These are phyloP conservation scores for Fusarium fracticaudum DNA, from an alignment of 2,329 filamentous ascomycete species.

Conservation along the genomic window DNA sequence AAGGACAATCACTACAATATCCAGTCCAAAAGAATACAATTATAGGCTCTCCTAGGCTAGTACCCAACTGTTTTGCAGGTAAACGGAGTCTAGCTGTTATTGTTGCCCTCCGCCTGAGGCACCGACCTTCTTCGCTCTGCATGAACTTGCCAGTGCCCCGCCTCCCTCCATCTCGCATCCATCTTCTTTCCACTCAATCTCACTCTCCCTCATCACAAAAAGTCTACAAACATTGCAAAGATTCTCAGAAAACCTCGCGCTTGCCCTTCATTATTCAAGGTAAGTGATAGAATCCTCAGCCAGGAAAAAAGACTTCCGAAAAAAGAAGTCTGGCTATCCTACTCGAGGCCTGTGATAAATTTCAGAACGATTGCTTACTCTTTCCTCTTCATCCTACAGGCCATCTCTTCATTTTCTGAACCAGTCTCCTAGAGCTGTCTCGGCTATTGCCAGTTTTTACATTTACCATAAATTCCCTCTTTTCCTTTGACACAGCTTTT, in stretches of 20 bases:
- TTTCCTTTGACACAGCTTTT: too few relatives aligned
- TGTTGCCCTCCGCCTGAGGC: background rate
- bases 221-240: rapidly evolving
- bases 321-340: background rate
- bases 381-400: background rate
- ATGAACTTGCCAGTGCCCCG: background rate
- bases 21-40: background rate
- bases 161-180: background rate
- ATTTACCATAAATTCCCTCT: too few relatives aligned
- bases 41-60: rapidly evolving
- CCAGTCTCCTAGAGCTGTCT: too few relatives aligned
- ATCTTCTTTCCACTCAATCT: background rate
- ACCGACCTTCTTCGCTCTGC: background rate
- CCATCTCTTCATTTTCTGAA: background rate
- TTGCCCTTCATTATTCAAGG: background rate
- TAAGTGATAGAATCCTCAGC: background rate
- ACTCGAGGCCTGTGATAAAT: background rate
- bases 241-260: background rate
- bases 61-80: background rate
- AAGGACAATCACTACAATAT: too few relatives aligned
- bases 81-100: background rate
- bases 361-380: background rate
- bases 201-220: background rate
- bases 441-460: too few relatives aligned
- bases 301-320: background rate